Evolutionary conservation across 805 yeast genomes (phyloP).

Genomic region (Ogataea thermomethanolica): DNA sequence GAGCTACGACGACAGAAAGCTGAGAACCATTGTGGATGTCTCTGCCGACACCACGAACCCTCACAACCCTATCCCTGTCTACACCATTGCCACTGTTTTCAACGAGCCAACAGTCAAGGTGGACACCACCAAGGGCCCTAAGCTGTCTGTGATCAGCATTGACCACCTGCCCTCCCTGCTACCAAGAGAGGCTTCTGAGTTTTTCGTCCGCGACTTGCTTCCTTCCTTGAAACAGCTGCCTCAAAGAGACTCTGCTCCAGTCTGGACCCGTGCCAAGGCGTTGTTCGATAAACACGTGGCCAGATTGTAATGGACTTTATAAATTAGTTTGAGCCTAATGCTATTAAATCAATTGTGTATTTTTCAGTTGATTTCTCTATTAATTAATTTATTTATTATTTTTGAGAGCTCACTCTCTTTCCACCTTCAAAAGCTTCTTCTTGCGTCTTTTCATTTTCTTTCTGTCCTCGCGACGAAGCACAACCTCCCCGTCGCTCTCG

Average conservation of each 20-base stretch:
- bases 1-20: conserved; percentile 64
- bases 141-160: conserved; percentile 86
- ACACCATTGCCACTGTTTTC: conserved; percentile 85
- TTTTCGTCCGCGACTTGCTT: conserved; percentile 78
- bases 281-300: conserved; percentile 82
- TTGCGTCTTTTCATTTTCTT: conserved; percentile 39
- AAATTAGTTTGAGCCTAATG: no score
- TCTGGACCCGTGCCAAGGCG: conserved; percentile 86
- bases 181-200: conserved; percentile 97
- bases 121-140: conserved; percentile 74
- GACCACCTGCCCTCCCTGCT: conserved; percentile 94
- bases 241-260: conserved; percentile 76
- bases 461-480: conserved; percentile 56
- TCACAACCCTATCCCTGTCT: conserved; percentile 96
- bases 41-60: conserved; percentile 99
- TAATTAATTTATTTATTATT: background rate
- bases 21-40: conserved; percentile 93
- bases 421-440: conserved; percentile 46
- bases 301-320: conserved; percentile 39
- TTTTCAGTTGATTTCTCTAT: background rate
- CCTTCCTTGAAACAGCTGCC: conserved; percentile 88
- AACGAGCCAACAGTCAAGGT: conserved; percentile 87
- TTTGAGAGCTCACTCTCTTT: conserved; percentile 39
- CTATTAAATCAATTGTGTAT: no score
- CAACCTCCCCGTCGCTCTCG: conserved; percentile 70